Conservation (phyloP, 352 stramenopile species). For the Phytopythium montanum region DNA sequence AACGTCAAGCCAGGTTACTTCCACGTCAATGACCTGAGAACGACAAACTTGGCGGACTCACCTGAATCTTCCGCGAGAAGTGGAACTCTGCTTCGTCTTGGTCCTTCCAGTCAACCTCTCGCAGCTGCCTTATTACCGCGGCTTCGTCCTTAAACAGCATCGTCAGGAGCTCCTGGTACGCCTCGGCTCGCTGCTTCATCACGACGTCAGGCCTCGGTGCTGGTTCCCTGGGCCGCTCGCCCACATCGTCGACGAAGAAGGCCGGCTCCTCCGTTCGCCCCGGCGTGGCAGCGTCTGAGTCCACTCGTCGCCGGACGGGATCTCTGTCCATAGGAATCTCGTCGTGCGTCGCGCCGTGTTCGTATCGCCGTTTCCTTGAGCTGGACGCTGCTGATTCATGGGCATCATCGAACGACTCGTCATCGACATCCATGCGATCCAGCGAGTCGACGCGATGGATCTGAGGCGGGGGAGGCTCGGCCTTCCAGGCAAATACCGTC, state of each 20-base stretch:
- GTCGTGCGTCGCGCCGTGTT: neutral
- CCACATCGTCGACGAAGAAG: slow-evolving; percentile 53
- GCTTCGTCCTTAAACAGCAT: slow-evolving; percentile 45
- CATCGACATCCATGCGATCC: neutral
- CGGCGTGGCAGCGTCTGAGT: neutral
- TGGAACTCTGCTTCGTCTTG: slow-evolving; percentile 12
- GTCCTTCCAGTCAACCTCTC: slow-evolving; percentile 37
- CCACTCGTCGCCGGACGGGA: neutral
- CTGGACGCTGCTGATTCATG: neutral
- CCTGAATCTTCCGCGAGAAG: slow-evolving; percentile 21
- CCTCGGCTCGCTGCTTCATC: slow-evolving; percentile 39
- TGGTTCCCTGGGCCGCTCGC: slow-evolving; percentile 19
- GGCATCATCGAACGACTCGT: slow-evolving; percentile 1
- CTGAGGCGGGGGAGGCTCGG: neutral
- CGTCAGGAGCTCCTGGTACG: slow-evolving; percentile 61
- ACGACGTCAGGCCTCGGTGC: slow-evolving; percentile 27
- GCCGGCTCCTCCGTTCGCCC: slow-evolving; percentile 5
- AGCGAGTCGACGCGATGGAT: neutral
- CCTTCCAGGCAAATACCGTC: neutral
- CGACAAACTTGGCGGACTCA: slow-evolving; percentile 4
- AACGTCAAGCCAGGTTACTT: slow-evolving; percentile 4
- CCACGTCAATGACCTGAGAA: slow-evolving; percentile 5
- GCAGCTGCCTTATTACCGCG: neutral
- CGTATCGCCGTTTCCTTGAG: slow-evolving; percentile 1
- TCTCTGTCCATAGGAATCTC: neutral